These are phyloP conservation scores for Ceratobasidium sp. DNA, from an alignment of 1,284 basidiomycete genomes.

Conservation along the genomic window DNA sequence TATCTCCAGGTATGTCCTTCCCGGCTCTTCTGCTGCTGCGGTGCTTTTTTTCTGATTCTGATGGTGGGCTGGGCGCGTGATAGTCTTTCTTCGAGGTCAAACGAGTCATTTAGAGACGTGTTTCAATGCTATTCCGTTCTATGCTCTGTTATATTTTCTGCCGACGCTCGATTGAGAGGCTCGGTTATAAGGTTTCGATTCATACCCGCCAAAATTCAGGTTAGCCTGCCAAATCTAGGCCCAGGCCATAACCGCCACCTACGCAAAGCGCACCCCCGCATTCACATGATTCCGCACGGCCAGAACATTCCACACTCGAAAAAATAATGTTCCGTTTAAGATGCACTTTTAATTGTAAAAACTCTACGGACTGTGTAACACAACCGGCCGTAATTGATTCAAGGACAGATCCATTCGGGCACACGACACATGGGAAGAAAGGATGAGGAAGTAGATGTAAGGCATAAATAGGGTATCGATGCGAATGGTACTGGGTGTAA, in stretches of 20 bases:
- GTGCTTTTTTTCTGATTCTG: too few species aligned
- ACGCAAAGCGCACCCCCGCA: too few species aligned
- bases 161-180: too few species aligned
- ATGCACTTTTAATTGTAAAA: slow-evolving; percentile 13
- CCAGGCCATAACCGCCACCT: too few species aligned
- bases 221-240: too few species aligned
- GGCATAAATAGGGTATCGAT: slow-evolving; percentile 44
- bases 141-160: too few species aligned
- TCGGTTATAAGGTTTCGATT: too few species aligned
- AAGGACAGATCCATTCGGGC: neutral
- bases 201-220: too few species aligned
- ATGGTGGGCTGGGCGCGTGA: slow-evolving; percentile 40
- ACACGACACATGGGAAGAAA: slow-evolving; percentile 8
- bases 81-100: slow-evolving; percentile 95
- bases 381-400: slow-evolving; percentile 5
- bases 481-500: slow-evolving; percentile 32
- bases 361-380: too few species aligned
- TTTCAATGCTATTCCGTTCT: neutral
- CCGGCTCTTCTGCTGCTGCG: too few species aligned
- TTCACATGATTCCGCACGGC: too few species aligned
- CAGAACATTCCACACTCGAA: neutral
- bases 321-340: neutral
- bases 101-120: slow-evolving; percentile 79
- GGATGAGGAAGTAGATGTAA: slow-evolving; percentile 25
- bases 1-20: slow-evolving; percentile 90